Evolutionary conservation across 495 filamentous ascomycete genomes (phyloP).

Genomic region (Talaromyces borbonicus): DNA sequence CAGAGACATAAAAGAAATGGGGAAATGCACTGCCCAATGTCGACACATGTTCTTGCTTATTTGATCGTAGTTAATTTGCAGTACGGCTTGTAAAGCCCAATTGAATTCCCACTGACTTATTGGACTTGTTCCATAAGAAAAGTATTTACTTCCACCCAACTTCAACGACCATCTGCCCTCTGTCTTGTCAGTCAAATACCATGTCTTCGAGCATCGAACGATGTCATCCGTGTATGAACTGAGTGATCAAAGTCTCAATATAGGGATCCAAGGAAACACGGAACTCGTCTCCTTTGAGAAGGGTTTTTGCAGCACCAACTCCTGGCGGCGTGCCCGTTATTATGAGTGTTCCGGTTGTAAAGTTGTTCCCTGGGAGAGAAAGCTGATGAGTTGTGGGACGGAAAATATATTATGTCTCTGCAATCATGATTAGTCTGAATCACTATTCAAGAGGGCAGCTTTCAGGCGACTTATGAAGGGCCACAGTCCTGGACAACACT

Average conservation of each 20-base stretch:
- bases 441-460: background rate
- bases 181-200: background rate
- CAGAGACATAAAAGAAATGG: too few relatives aligned
- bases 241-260: slow-evolving; percentile 32
- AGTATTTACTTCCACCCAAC: too few relatives aligned
- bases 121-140: too few relatives aligned
- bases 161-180: background rate
- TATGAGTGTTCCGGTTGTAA: slow-evolving; percentile 71
- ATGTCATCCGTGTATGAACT: slow-evolving; percentile 19
- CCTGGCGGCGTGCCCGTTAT: slow-evolving; percentile 68
- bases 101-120: too few relatives aligned
- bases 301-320: slow-evolving; percentile 44
- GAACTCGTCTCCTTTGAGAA: slow-evolving; percentile 49
- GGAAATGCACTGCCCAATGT: too few relatives aligned
- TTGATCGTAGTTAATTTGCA: too few relatives aligned
- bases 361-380: slow-evolving; percentile 69
- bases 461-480: slow-evolving; percentile 29
- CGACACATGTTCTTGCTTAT: too few relatives aligned
- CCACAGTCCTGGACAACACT: slow-evolving; percentile 55
- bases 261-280: slow-evolving; percentile 43
- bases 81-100: too few relatives aligned
- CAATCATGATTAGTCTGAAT: background rate
- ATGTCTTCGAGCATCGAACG: background rate
- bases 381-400: slow-evolving; percentile 61
- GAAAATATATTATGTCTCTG: slow-evolving; percentile 70